These are phyloP conservation scores for Candida ficus DNA, from an alignment of 805 yeast species.

Conservation along the genomic window DNA sequence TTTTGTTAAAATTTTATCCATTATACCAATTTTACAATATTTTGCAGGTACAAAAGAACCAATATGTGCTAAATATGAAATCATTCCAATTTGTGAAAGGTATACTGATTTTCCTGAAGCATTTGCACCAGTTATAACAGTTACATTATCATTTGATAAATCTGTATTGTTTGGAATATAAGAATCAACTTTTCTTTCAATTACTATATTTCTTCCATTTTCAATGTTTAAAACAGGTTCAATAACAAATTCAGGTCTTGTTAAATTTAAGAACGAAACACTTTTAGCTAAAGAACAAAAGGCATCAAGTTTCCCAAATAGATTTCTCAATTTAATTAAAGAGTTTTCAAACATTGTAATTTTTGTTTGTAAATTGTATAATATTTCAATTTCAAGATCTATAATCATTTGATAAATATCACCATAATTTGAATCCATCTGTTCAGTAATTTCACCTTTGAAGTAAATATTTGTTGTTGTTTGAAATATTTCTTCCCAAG, in stretches of 20 bases:
- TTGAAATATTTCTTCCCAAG: constrained; percentile 35
- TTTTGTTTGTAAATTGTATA: constrained; percentile 27
- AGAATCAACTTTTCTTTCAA: constrained; percentile 33
- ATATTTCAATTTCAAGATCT: constrained; percentile 38
- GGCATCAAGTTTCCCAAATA: constrained; percentile 34
- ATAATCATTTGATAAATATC: constrained; percentile 36
- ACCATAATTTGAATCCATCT: constrained; percentile 35
- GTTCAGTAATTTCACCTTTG: constrained; percentile 28
- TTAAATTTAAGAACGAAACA: constrained; percentile 24
- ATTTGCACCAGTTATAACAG: constrained; percentile 46
- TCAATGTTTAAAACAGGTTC: constrained; percentile 27
- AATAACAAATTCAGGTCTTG: constrained; percentile 29
- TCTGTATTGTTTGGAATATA: constrained; percentile 40
- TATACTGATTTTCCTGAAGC: constrained; percentile 50
- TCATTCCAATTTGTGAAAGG: constrained; percentile 42
- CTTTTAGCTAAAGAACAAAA: constrained; percentile 30
- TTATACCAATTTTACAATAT: constrained; percentile 40
- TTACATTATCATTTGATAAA: constrained; percentile 22
- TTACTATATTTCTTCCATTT: constrained; percentile 44
- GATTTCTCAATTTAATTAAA: constrained; percentile 19
- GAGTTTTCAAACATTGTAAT: constrained; percentile 11
- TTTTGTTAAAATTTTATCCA: constrained; percentile 43
- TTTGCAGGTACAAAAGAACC: constrained; percentile 53
- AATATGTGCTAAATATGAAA: constrained; percentile 45
- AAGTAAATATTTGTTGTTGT: constrained; percentile 33